Percentiles rank a stretch among this genome's conserved stretches.
These are phyloP conservation scores for Globisporangium heterothallicum DNA, from an alignment of 352 stramenopile species.

Conservation along the genomic window DNA sequence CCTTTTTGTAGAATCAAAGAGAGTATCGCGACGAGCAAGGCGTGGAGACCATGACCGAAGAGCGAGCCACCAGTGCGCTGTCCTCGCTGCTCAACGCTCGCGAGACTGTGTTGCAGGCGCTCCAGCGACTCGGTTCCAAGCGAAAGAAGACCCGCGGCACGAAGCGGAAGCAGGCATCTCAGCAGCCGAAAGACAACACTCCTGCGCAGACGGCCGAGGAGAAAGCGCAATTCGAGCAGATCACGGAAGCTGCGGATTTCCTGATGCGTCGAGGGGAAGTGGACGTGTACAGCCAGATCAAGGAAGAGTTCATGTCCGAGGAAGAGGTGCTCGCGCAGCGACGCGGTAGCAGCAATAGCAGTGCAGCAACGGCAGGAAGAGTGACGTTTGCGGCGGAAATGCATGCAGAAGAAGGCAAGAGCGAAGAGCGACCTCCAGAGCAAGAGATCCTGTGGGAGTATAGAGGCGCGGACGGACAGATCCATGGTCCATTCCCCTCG, in stretches of 20 bases:
- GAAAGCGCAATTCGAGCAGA: constrained; percentile 73
- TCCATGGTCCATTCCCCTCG: constrained; percentile 72
- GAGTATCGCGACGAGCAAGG: constrained; percentile 52
- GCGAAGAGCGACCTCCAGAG: constrained; percentile 29
- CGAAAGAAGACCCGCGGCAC: constrained; percentile 34
- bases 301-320: constrained; percentile 73
- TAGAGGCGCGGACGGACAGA: constrained; percentile 55
- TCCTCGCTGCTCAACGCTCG: constrained; percentile 48
- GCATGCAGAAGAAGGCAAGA: constrained; percentile 32
- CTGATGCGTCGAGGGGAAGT: constrained; percentile 71
- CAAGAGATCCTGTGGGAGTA: constrained; percentile 76
- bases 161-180: constrained; percentile 71
- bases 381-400: constrained; percentile 23
- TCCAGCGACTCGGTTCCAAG: constrained; percentile 69
- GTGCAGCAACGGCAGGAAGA: background rate
- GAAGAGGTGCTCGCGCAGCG: constrained; percentile 47
- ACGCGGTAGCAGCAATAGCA: constrained; percentile 12
- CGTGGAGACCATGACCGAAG: constrained; percentile 51
- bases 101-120: constrained; percentile 74
- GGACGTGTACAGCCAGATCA: constrained; percentile 78
- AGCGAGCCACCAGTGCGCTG: constrained; percentile 49
- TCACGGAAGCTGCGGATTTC: constrained; percentile 78
- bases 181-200: constrained; percentile 19
- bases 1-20: constrained; percentile 26
- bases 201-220: constrained; percentile 49